Conservation (phyloP, 2,329 filamentous ascomycete species). For the Pseudogymnoascus sp. region DNA sequence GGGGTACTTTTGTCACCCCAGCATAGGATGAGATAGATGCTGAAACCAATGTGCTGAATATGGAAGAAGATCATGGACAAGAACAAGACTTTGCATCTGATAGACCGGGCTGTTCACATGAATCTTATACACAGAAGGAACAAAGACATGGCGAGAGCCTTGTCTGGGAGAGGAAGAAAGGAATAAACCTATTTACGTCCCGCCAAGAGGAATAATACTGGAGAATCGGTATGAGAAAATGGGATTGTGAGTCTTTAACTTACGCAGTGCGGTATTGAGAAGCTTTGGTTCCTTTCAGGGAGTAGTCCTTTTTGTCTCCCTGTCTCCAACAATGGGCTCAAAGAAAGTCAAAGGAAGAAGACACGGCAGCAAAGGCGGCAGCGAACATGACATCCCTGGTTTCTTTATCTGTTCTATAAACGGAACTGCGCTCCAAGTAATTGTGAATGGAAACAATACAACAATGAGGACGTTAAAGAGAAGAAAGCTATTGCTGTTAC, state of each 20-base stretch:
- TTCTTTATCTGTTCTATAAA: background rate
- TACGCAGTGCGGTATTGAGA: background rate
- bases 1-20: background rate
- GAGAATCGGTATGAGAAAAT: background rate
- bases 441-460: background rate
- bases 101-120: background rate
- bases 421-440: background rate
- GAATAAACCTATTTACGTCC: background rate
- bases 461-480: background rate
- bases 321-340: background rate
- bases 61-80: background rate
- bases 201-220: background rate
- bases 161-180: background rate
- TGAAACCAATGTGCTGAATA: background rate
- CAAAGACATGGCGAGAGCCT: background rate
- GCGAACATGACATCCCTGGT: background rate
- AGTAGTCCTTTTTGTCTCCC: background rate
- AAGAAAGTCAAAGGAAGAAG: background rate
- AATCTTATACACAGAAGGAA: background rate
- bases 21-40: background rate
- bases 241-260: background rate
- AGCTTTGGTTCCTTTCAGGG: background rate
- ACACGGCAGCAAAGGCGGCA: background rate
- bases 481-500: background rate
- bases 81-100: background rate